Base-by-base conservation (phyloP, 2,329 filamentous ascomycete species). In the Calonectria ilicicola region DNA sequence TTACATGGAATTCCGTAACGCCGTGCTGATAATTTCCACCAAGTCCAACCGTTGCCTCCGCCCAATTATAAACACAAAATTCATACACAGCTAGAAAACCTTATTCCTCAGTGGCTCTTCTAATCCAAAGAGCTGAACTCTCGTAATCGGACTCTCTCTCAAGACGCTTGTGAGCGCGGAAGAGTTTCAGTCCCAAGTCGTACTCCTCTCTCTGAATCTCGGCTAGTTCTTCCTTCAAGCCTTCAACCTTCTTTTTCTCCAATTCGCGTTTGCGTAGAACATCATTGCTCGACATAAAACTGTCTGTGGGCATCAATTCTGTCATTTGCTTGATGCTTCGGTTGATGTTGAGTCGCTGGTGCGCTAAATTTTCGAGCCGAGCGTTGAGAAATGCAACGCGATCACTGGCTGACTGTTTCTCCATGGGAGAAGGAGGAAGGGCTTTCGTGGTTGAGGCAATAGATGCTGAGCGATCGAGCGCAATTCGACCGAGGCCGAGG, bases 151-250 rank as follows among this genome's bases (percentile, higher is more conserved):
- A 88, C 65, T 93, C 89, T 75, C 92, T 90, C 78, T 96, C 93
- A 77, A 92, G 88, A 60, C 94, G 89, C 85, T 95, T 96, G 84
- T 94, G 93, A 12, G 93, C 92, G 26, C 93, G 87, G 81, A 94
- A 91, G 67, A 97, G 86, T 82, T 92, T 93, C 78, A 97, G 84
- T 1, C 94, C 94, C 49, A 96, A 84, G 69, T 97, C 94, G 80
- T 96, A 93, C 83, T 95, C 93, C 82, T 96, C 92, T 75, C 91
- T 89, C 82, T 91, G 90, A 29, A 97, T 90, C 74, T 95, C 93
- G 4, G 92, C 90, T 42, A 96, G 87, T 81, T 96, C 93, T 64
- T 84, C 84, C 71, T 89, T 89, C 65, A 96, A 86, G 26, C 86
- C 88, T 75, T 92, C 90, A 0, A 97, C 91, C 80, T 93, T 95